Evolutionary conservation across 2,329 filamentous ascomycete genomes (phyloP).

Genomic region (Sporothrix globosa): DNA sequence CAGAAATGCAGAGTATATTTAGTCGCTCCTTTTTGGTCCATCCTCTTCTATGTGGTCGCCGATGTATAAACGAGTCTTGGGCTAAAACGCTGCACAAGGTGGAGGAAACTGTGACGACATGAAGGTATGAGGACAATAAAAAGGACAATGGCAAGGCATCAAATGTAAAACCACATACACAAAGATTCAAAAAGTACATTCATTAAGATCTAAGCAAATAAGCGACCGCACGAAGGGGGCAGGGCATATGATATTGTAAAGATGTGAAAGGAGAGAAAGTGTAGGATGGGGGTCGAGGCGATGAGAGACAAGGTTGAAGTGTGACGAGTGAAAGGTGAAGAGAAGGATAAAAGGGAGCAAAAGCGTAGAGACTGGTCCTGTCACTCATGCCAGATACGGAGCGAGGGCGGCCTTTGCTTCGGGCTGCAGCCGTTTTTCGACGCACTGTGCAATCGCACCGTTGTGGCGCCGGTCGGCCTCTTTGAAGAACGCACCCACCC

Average conservation of each 20-base stretch:
- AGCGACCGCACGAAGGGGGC: constrained; percentile 4
- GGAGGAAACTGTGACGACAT: neutral
- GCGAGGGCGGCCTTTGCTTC: constrained; percentile 61
- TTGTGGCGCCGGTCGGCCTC: constrained; percentile 73
- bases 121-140: neutral
- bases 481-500: constrained; percentile 79
- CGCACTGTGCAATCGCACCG: constrained; percentile 71
- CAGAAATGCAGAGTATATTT: neutral
- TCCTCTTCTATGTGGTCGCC: neutral
- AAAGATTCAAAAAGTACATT: constrained; percentile 21
- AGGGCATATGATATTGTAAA: constrained; percentile 10
- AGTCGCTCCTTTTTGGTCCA: constrained; percentile 13
- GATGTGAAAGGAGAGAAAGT: neutral
- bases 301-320: neutral
- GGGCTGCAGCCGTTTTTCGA: constrained; percentile 68
- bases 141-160: neutral
- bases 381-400: constrained; percentile 52
- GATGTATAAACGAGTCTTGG: neutral
- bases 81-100: too few relatives aligned
- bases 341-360: neutral
- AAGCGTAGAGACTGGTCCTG: neutral
- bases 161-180: neutral
- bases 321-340: neutral
- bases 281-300: neutral
- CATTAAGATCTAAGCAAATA: constrained; percentile 21